Base-by-base conservation (phyloP, 352 stramenopile genomes). In the Phytophthora ramorum region DNA sequence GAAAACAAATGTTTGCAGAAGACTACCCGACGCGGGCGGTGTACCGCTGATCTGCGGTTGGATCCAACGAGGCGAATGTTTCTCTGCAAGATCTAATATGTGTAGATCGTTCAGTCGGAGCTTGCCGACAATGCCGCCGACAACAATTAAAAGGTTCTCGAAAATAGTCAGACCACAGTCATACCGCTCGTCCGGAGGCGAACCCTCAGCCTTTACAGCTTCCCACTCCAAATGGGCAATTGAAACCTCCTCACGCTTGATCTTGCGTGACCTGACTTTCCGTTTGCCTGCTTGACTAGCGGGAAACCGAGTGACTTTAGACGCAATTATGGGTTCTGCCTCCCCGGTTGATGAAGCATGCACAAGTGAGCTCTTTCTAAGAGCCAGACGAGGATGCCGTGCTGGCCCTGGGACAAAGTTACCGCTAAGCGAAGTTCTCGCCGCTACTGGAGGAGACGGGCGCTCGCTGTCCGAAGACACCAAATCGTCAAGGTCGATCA, bases 41-140 rank as follows among this genome's bases (percentile, higher is more conserved):
- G 55, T 58, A 55, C 80, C 80, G 20, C 58, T 63, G 17, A 74
- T 68, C 16, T 55, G 45, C 35, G 76, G 80, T 55, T 77, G 69
- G 12, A 59, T 60, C 80, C 78, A 89, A 10, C 28, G 52, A 58
- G 66, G 63, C 7, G 51, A 56, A 30, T 58, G 65, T 0, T 34
- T 63, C n/a, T 55, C 41, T 37, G 63, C 55, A 14, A 82, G 57
- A 57, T 89, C 78, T 37, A 87, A 59, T 19, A 75, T 37, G 26
- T 87, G 71, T 52, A 89, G 30, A 44, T 89, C 80, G 52, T 89
- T 89, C 37, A 81, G 40, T 4, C 80, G 78, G 12, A 81, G 58
- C 45, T 87, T 85, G 63, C 70, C 80, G 14, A 87, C 80, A 35
- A 89, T 85, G 9, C 80, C 80, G 37, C 80, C 80, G 24, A 89